Percentiles rank a stretch among this genome's conserved stretches.
These are phyloP conservation scores for Jamesozyma spencerorum DNA, from an alignment of 805 yeast genomes.

Conservation along the genomic window DNA sequence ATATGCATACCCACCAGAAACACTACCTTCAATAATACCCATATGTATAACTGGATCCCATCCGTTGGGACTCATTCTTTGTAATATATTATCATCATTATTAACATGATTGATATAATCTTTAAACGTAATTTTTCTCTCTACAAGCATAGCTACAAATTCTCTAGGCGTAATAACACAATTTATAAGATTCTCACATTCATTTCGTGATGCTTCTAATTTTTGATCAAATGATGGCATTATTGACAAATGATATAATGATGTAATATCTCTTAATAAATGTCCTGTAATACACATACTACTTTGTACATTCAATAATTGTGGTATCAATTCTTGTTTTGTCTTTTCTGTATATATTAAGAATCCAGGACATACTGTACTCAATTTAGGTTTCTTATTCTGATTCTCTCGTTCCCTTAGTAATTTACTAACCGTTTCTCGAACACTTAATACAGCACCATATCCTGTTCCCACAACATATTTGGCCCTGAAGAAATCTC, in stretches of 20 bases:
- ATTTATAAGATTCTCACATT: constrained; percentile 66
- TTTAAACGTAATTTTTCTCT: constrained; percentile 37
- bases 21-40: constrained; percentile 67
- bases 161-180: constrained; percentile 92
- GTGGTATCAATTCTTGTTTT: constrained; percentile 72
- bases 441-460: constrained; percentile 62
- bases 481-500: constrained; percentile 48
- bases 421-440: constrained; percentile 38
- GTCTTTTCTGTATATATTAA: constrained; percentile 93
- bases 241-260: constrained; percentile 70
- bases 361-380: constrained; percentile 92
- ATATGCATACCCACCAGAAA: constrained; percentile 84
- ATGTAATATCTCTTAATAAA: constrained; percentile 34
- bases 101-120: neutral
- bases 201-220: constrained; percentile 85
- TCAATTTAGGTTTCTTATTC: constrained; percentile 40
- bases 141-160: constrained; percentile 60
- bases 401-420: constrained; percentile 10
- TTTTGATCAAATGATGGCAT: constrained; percentile 99
- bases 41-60: constrained; percentile 45
- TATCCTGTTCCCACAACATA: constrained; percentile 78
- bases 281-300: constrained; percentile 92
- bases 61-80: constrained; percentile 16
- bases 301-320: constrained; percentile 65
- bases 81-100: constrained; percentile 7